These are phyloP conservation scores for Aquilaria malaccensis DNA, from an alignment of 345 rosid species.

Conservation along the genomic window DNA sequence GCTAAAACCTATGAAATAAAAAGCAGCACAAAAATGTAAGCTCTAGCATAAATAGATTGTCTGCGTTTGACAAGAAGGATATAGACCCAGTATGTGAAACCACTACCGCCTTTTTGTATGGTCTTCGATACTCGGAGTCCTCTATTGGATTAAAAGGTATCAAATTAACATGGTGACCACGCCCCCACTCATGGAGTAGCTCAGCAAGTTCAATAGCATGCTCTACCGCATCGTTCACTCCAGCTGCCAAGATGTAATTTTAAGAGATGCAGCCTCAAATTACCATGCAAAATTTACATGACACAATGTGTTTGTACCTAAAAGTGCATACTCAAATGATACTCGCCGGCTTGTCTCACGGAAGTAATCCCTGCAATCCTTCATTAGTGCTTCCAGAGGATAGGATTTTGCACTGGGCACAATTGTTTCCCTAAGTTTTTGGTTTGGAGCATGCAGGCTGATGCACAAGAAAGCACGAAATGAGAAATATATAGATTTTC, in stretches of 20 bases:
- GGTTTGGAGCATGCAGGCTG: slow-evolving; percentile 94
- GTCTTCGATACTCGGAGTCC: slow-evolving; percentile 79
- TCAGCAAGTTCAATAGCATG: slow-evolving; percentile 82
- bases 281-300: not conserved
- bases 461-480: slow-evolving; percentile 13
- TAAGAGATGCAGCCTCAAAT: not conserved
- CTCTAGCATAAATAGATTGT: slow-evolving; percentile 1
- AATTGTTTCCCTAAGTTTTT: slow-evolving; percentile 77
- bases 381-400: slow-evolving; percentile 86
- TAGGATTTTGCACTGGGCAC: slow-evolving; percentile 97
- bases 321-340: slow-evolving; percentile 85
- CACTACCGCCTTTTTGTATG: slow-evolving; percentile 68
- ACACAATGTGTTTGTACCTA: slow-evolving; percentile 44
- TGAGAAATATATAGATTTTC: not conserved
- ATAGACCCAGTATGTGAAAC: slow-evolving; percentile 5
- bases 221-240: slow-evolving; percentile 76
- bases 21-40: not conserved
- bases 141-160: slow-evolving; percentile 92
- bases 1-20: slow-evolving; percentile 46
- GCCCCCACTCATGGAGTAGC: slow-evolving; percentile 77
- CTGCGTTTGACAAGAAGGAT: slow-evolving; percentile 1
- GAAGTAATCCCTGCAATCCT: slow-evolving; percentile 86
- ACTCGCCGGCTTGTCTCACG: slow-evolving; percentile 75
- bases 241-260: slow-evolving; percentile 47
- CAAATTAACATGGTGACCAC: slow-evolving; percentile 74